phyloP scores from a whole-genome alignment of 139 green algal genomes.

The Coelastrella sp. region DNA sequence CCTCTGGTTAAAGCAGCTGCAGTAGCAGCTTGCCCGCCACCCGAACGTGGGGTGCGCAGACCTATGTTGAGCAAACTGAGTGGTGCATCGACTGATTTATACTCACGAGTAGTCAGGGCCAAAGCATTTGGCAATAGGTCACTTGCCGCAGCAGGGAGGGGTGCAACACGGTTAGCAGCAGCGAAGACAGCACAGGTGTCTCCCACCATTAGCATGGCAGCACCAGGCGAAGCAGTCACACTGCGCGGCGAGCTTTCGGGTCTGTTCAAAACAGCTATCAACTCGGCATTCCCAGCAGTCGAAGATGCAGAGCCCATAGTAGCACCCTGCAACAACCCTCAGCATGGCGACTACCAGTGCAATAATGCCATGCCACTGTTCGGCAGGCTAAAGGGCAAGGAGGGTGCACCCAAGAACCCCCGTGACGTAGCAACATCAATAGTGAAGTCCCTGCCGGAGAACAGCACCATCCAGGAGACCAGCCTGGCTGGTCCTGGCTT shows the following conservation, averaged over 20 bases:
- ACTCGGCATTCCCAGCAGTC: slow-evolving; percentile 75
- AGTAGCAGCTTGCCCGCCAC: neutral
- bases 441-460: slow-evolving; percentile 76
- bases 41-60: neutral
- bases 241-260: slow-evolving; percentile 65
- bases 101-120: neutral
- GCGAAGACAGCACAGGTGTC: neutral
- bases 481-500: slow-evolving; percentile 94
- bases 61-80: slow-evolving; percentile 9
- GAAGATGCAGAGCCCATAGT: slow-evolving; percentile 65
- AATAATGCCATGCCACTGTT: slow-evolving; percentile 98
- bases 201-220: slow-evolving; percentile 37
- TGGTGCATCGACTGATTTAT: neutral
- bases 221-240: neutral
- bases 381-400: slow-evolving; percentile 88
- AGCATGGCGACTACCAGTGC: slow-evolving; percentile 98
- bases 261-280: slow-evolving; percentile 77
- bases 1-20: neutral
- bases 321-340: slow-evolving; percentile 79
- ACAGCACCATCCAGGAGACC: slow-evolving; percentile 69
- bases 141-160: neutral
- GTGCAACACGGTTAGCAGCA: neutral
- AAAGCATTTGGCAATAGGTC: neutral
- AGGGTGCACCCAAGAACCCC: slow-evolving; percentile 87
- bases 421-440: slow-evolving; percentile 89